These are phyloP conservation scores for Protomyces inundatus DNA, from an alignment of 1,139 yeast genomes.

Conservation along the genomic window DNA sequence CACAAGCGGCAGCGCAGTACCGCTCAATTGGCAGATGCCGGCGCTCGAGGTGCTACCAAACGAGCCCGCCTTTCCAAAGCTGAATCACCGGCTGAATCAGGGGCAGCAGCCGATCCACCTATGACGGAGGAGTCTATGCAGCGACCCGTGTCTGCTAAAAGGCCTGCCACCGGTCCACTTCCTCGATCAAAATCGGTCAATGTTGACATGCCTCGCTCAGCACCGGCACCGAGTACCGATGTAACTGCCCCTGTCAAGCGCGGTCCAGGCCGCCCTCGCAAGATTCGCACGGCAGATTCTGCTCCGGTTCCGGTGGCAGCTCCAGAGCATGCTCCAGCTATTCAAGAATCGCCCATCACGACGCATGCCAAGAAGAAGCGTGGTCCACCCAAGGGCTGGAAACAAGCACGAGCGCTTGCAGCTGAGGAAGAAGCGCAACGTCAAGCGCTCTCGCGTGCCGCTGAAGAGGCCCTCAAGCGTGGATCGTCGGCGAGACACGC, in stretches of 20 bases:
- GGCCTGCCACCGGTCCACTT: neutral
- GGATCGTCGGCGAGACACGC: too few species aligned
- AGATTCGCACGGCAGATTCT: neutral
- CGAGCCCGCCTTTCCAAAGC: too few species aligned
- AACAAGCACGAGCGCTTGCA: neutral
- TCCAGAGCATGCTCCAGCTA: neutral
- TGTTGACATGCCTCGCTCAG: too few species aligned
- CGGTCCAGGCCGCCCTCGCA: neutral
- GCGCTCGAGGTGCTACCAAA: neutral
- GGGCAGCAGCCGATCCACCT: neutral
- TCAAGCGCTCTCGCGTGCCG: too few species aligned
- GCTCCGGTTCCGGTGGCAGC: too few species aligned
- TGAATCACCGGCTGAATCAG: neutral
- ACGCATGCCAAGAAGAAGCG: constrained; percentile 1
- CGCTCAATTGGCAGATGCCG: neutral
- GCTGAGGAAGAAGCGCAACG: neutral
- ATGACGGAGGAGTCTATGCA: neutral
- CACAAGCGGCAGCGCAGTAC: neutral
- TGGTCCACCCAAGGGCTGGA: neutral
- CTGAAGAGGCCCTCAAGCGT: too few species aligned
- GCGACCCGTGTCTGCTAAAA: neutral
- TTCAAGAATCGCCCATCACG: neutral
- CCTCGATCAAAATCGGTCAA: neutral
- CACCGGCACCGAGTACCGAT: neutral
- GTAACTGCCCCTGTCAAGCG: neutral